Evolutionary conservation across 2,329 filamentous ascomycete genomes (phyloP).

Genomic region (Alternaria gansuensis): DNA sequence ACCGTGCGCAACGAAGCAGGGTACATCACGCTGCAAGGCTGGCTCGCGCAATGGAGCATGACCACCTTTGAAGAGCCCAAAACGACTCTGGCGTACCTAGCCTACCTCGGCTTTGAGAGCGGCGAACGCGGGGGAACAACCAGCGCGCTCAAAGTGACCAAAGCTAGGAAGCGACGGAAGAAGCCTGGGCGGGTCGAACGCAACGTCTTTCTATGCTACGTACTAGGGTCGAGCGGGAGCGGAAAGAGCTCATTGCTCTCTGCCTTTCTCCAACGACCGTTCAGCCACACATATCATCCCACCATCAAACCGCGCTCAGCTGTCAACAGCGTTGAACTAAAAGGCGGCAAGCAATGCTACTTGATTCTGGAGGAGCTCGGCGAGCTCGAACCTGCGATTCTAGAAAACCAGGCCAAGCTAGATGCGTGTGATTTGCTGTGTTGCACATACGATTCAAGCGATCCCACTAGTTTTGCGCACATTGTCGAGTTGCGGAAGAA

Average conservation of each 20-base stretch:
- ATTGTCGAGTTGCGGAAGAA: constrained; percentile 82
- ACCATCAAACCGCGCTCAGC: constrained; percentile 94
- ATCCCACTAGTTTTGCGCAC: constrained; percentile 94
- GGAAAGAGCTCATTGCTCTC: constrained; percentile 93
- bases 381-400: constrained; percentile 90
- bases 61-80: constrained; percentile 96
- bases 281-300: constrained; percentile 83
- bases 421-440: constrained; percentile 94
- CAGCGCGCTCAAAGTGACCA: constrained; percentile 90
- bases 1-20: constrained; percentile 96
- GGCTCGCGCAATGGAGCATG: constrained; percentile 99
- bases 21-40: constrained; percentile 94
- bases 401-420: constrained; percentile 89
- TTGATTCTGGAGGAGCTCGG: constrained; percentile 94
- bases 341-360: constrained; percentile 96
- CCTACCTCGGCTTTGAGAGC: constrained; percentile 93
- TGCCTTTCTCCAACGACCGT: constrained; percentile 88
- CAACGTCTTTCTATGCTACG: constrained; percentile 93
- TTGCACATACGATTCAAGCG: constrained; percentile 95
- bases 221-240: constrained; percentile 83
- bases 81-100: constrained; percentile 93
- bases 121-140: constrained; percentile 75
- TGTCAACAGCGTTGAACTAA: constrained; percentile 95
- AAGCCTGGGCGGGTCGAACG: constrained; percentile 87
- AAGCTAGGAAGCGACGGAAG: constrained; percentile 83